These are phyloP conservation scores for Avena sativa DNA, from an alignment of 176 grass and related monocot genomes.

Conservation along the genomic window DNA sequence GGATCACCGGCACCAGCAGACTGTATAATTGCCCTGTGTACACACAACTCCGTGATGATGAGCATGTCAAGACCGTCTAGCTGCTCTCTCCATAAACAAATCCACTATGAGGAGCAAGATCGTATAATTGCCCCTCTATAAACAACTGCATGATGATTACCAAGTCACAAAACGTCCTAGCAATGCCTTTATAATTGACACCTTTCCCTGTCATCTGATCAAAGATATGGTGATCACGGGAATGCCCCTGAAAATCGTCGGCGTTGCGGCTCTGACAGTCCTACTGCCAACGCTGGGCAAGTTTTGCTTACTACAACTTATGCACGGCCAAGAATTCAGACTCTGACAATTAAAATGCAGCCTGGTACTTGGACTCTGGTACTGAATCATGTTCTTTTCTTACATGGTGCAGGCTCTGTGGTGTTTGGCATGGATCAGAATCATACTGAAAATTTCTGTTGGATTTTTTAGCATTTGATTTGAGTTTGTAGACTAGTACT, in stretches of 20 bases:
- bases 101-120: background rate
- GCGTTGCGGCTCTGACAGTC: slow-evolving; percentile 44
- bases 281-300: slow-evolving; percentile 78
- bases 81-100: background rate
- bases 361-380: too few species aligned
- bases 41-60: background rate
- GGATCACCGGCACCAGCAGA: background rate
- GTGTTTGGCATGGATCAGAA: slow-evolving; percentile 46
- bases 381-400: too few species aligned
- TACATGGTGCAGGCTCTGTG: slow-evolving; percentile 30
- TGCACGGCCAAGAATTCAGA: too few species aligned
- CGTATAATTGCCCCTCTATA: background rate
- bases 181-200: too few species aligned
- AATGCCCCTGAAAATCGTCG: slow-evolving; percentile 59
- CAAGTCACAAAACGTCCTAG: too few species aligned
- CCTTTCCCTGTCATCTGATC: slow-evolving; percentile 19
- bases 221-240: slow-evolving; percentile 77
- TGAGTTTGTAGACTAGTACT: background rate
- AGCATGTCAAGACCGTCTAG: background rate
- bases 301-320: too few species aligned
- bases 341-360: too few species aligned
- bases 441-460: background rate
- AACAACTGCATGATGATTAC: too few species aligned
- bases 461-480: slow-evolving; percentile 11
- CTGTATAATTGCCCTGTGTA: background rate